These are phyloP conservation scores for Mycena venus DNA, from an alignment of 768 basidiomycete species.

Conservation along the genomic window DNA sequence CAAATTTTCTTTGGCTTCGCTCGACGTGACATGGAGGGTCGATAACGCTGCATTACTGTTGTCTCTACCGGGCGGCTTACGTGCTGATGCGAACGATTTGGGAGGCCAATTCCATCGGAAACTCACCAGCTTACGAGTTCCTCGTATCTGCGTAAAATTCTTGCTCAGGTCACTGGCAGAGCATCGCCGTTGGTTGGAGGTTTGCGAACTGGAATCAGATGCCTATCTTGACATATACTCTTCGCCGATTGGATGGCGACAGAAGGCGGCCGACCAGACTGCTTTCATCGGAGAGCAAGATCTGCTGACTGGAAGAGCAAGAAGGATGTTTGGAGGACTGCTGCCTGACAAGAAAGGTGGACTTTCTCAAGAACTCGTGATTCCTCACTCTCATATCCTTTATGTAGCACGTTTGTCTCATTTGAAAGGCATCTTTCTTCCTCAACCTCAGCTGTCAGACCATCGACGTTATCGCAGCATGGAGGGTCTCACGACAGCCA, in stretches of 20 bases:
- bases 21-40: constrained; percentile 71
- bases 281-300: constrained; percentile 83
- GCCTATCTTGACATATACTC: constrained; percentile 77
- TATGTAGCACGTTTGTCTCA: constrained; percentile 47
- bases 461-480: constrained; percentile 24
- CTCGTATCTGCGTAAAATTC: constrained; percentile 61
- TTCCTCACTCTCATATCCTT: background rate
- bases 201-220: constrained; percentile 66
- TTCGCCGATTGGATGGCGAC: constrained; percentile 69
- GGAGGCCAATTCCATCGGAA: constrained; percentile 78
- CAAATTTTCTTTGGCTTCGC: constrained; percentile 68
- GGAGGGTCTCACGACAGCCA: constrained; percentile 22
- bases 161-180: constrained; percentile 59
- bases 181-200: constrained; percentile 76
- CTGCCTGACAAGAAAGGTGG: constrained; percentile 9
- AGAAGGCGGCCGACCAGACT: constrained; percentile 65
- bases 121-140: constrained; percentile 71
- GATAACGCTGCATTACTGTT: constrained; percentile 68
- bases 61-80: constrained; percentile 69
- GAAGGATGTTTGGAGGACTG: constrained; percentile 60
- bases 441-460: constrained; percentile 50
- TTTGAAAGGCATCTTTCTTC: constrained; percentile 65
- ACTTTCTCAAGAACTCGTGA: constrained; percentile 6
- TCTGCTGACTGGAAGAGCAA: constrained; percentile 71
- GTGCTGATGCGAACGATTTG: constrained; percentile 80